These are phyloP conservation scores for Calocera cornea DNA, from an alignment of 768 basidiomycete genomes.

Conservation along the genomic window DNA sequence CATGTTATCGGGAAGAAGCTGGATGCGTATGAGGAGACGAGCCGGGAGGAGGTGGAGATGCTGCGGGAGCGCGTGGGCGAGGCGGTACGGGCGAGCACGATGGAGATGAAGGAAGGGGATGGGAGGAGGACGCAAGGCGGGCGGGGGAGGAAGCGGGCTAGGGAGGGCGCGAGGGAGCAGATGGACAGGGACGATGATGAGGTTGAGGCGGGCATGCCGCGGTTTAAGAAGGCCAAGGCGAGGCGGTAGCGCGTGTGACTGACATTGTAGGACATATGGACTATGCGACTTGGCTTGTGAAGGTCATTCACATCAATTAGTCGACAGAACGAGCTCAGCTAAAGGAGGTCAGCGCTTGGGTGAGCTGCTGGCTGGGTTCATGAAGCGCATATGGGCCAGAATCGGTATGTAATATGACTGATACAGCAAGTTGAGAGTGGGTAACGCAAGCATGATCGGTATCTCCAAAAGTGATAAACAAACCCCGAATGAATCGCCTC, in stretches of 20 bases:
- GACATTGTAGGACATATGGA: no score
- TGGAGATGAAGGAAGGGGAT: slow-evolving; percentile 59
- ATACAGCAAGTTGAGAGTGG: no score
- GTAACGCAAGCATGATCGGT: no score
- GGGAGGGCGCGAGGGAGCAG: slow-evolving; percentile 48
- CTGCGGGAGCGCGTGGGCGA: slow-evolving; percentile 81
- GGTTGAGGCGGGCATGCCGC: slow-evolving; percentile 79
- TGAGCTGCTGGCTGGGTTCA: no score
- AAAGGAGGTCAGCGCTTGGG: no score
- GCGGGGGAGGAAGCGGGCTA: slow-evolving; percentile 37
- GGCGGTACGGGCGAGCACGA: slow-evolving; percentile 55
- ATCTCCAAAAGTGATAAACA: no score
- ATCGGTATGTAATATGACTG: no score
- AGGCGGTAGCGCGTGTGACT: no score
- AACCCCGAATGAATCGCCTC: background rate
- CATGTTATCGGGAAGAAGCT: slow-evolving; percentile 84
- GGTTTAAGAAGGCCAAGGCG: slow-evolving; percentile 33
- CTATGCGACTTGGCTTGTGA: no score
- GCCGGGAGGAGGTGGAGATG: slow-evolving; percentile 76
- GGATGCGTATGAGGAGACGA: slow-evolving; percentile 64
- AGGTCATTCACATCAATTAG: no score
- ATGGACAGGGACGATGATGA: slow-evolving; percentile 86
- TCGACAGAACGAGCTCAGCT: no score
- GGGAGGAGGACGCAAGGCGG: slow-evolving; percentile 30
- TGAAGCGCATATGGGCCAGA: no score